Percentiles rank a stretch among this genome's conserved stretches.
phyloP scores from a whole-genome alignment of 495 filamentous ascomycete species.

The Penicillium macrosclerotiorum region DNA sequence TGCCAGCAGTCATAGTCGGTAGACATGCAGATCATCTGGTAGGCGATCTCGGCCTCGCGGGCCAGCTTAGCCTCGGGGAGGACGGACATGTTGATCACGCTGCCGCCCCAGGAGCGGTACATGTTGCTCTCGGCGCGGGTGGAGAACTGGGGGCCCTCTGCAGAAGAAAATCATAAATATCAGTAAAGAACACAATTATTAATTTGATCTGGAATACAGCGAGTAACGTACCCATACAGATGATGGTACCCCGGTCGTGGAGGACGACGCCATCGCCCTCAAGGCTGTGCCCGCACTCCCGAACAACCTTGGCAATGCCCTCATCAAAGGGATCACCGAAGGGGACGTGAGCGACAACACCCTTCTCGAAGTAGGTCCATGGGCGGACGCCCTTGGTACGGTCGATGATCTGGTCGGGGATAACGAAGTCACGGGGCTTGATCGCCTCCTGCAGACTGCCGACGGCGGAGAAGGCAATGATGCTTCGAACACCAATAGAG shows the following conservation, averaged over 20 bases:
- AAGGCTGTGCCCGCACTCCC: conserved; percentile 67
- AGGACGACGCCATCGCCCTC: conserved; percentile 75
- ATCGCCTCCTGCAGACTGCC: conserved; percentile 90
- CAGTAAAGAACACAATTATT: neutral
- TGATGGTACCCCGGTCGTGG: conserved; percentile 73
- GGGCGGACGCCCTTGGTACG: conserved; percentile 91
- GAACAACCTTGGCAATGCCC: conserved; percentile 67
- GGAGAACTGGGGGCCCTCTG: conserved; percentile 92
- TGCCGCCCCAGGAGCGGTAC: conserved; percentile 89
- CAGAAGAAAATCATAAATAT: conserved; percentile 4
- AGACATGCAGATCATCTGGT: conserved; percentile 98
- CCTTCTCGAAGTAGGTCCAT: conserved; percentile 94
- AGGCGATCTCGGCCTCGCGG: conserved; percentile 91
- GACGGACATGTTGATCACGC: conserved; percentile 94
- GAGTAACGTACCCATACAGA: conserved; percentile 79
- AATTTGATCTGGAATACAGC: neutral
- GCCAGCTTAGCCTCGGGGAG: conserved; percentile 97
- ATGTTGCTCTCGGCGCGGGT: conserved; percentile 94
- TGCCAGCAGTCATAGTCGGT: conserved; percentile 99
- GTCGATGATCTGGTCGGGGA: conserved; percentile 96
- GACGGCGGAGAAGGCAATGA: conserved; percentile 94
- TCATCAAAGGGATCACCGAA: conserved; percentile 95
- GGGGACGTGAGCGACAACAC: conserved; percentile 89
- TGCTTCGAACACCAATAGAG: conserved; percentile 78
- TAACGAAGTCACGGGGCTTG: conserved; percentile 90